Base-by-base conservation (phyloP, 768 basidiomycete genomes). In the Rhizopogon vulgaris region DNA sequence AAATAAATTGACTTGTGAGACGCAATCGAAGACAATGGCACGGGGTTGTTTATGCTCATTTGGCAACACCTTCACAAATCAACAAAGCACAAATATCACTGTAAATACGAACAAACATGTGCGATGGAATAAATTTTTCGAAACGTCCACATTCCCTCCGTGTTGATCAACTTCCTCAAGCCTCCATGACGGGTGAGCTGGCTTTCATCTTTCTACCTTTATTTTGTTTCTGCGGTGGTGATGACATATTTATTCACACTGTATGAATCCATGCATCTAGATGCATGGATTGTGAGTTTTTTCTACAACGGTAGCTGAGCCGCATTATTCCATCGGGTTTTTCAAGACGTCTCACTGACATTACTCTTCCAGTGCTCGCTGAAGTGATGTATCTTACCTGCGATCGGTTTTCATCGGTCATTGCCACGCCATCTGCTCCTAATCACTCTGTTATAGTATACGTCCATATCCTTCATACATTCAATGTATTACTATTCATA, bases 251-350 rank as follows among this genome's bases (percentile, higher is more conserved):
- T 71, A 84, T 87, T 84, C 83, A 84, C 82, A 86, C 84, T 86
- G 81, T 82, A 79, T 71, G 84, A 88, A 78, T 71, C 64, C 66
- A 66, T 67, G 60, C 63, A 59, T 65, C 66, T 48, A 54, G 66
- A 60, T 67, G 68, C 66, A 62, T 67, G 71, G 65, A 74, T 75
- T 50, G 62, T 82, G 83, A 82, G 64, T 74, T 67, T 70, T 60
- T 74, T 79, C 83, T 87, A 88, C 86, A 87, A 88, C 85, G 86
- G 85, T 88, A 88, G 76, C 85, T 88, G 85, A 88, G 69, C 74
- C 67, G 60, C 57, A 57, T 57, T 55, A 32, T 38, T 40, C 41
- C 27, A 4, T 9, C 17, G 7, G 32, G n/a, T 22, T 18, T 55
- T 9, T 9, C 10, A 47, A 18, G 43, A 7, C 32, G 3, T 49